Evolutionary conservation across 257 asterid genomes (phyloP).

Genomic region (Euphrasia confusa): DNA sequence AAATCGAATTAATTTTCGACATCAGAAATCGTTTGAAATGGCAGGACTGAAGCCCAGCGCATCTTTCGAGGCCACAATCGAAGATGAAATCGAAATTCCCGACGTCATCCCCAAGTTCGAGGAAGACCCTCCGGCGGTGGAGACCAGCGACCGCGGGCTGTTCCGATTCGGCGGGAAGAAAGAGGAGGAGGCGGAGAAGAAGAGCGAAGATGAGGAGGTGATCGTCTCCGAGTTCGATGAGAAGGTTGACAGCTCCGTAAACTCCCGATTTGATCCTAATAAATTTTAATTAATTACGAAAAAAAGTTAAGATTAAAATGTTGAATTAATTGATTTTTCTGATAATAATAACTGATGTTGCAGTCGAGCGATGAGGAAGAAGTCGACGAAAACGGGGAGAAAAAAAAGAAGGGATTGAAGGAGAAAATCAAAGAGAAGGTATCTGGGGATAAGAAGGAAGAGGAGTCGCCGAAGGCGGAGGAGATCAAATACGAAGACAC

Average conservation of each 20-base stretch:
- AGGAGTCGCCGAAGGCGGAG: slow-evolving; percentile 22
- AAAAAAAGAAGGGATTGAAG: slow-evolving; percentile 71
- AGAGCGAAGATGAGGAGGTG: slow-evolving; percentile 35
- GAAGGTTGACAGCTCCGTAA: slow-evolving; percentile 71
- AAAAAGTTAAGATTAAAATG: too few species aligned
- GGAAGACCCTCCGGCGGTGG: slow-evolving; percentile 26
- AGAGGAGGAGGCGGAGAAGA: slow-evolving; percentile 44
- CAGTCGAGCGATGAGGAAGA: slow-evolving; percentile 88
- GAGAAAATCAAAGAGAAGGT: slow-evolving; percentile 52
- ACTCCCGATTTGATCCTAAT: slow-evolving; percentile 28
- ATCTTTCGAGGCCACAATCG: slow-evolving; percentile 24
- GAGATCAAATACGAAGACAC: slow-evolving; percentile 33
- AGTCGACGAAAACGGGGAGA: slow-evolving; percentile 49
- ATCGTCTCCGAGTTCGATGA: slow-evolving; percentile 46
- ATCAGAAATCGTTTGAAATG: slow-evolving; percentile 28
- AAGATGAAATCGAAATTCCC: slow-evolving; percentile 26
- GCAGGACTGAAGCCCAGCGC: slow-evolving; percentile 34
- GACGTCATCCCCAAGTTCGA: slow-evolving; percentile 26
- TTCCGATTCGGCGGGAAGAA: slow-evolving; percentile 52
- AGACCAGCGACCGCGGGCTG: slow-evolving; percentile 56
- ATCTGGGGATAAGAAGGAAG: slow-evolving; percentile 42
- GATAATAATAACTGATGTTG: background rate
- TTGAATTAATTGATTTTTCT: too few species aligned
- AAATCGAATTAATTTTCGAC: too few species aligned
- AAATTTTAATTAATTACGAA: background rate